Evolutionary conservation across 495 filamentous ascomycete genomes (phyloP), one percentile per base, ranked within the genome.

Genomic region (Aspergillus hancockii): DNA sequence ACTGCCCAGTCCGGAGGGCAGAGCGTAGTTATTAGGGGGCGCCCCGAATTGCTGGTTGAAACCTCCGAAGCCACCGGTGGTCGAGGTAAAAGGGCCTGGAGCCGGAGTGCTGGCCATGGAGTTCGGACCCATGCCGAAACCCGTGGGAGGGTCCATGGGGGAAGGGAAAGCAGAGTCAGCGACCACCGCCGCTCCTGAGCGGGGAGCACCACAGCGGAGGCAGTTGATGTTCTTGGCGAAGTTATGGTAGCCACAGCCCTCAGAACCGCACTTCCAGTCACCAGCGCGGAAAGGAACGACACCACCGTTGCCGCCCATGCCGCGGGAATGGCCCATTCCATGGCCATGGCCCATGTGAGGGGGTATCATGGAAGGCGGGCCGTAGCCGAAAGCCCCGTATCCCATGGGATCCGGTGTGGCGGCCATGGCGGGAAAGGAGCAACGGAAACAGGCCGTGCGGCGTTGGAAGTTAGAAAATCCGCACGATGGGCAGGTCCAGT

Each of bases 201-300:
- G 91, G 71, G 92, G 94, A 22, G 92, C 95, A 67, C 94, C 94
- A 67, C 94, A 98, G 54, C 94, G 90, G 54, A 98, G 83, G 73
- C 94, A 98, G 71, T 90, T 94, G 62, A 97, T 93, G 69, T 98
- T 98, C 83, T 98, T 98, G 46, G 94, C 94, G 68, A 98, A 98
- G 74, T 98, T 98, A 76, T 98, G 94, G 67, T 98, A 98, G 32
- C 90, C 91, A 71, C 94, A 98, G n/a, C 92, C 92, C 67, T 97
- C 93, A 38, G 92, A 93, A 47, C 94, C 94, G 71, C 94, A 98
- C 70, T 97, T 97, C 94, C 94, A 98, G 71, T 98, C 94, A 63
- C 94, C 94, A 45, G 94, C 94, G 61, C 94, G 88, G 86, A 98
- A 98, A 21, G 94, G 94, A 56, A 98, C 93, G 57, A 93, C 89